Evolutionary conservation across 2,329 filamentous ascomycete species (phyloP), one percentile per base, ranked within the genome.

Genomic region (Penicillium freii): DNA sequence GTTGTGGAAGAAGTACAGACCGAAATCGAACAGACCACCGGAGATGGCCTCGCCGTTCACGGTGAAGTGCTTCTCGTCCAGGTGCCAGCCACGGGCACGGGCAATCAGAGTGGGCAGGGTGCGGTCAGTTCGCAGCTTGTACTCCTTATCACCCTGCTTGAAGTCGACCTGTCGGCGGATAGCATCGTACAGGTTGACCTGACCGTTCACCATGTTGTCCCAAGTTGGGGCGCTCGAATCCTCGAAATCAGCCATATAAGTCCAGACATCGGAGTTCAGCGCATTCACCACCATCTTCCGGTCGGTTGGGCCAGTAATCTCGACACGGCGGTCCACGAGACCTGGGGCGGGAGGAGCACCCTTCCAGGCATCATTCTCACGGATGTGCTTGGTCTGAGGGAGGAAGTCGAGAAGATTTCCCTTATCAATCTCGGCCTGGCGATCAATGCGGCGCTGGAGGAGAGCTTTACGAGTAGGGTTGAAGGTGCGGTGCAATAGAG

Each of bases 251-350:
- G 94, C 94, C 94, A 99, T 99, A 72, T 97, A 99, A 56, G 93
- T 97, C 89, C 90, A 97, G 25, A 97, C 94, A 71, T 97, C 85
- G 45, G 93, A 88, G 77, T 97, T 99, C 74, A 97, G 74, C 10
- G 94, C 94, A 75, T 99, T 99, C 62, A 97, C 91, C 47, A 97
- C 92, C 94, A 99, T 99, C 84, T 97, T 99, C 66, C 94, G 85
- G 78, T 97, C 94, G 7, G 92, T 97, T 1, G 94, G 94, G 9
- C 94, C 94, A 5, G 94, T 99, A 71, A 97, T 99, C 81, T 99
- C 94, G 33, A 97, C 90, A 60, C 94, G 87, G 64, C 94, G 88
- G 80, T 99, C 94, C 44, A 96, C 87, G 55, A 97, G 84, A 57
- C 94, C 94, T 0, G 94, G 93, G 8, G 93, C 94, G 19, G 94